phyloP scores from a whole-genome alignment of 495 filamentous ascomycete species.

The Aspergillus steynii region DNA sequence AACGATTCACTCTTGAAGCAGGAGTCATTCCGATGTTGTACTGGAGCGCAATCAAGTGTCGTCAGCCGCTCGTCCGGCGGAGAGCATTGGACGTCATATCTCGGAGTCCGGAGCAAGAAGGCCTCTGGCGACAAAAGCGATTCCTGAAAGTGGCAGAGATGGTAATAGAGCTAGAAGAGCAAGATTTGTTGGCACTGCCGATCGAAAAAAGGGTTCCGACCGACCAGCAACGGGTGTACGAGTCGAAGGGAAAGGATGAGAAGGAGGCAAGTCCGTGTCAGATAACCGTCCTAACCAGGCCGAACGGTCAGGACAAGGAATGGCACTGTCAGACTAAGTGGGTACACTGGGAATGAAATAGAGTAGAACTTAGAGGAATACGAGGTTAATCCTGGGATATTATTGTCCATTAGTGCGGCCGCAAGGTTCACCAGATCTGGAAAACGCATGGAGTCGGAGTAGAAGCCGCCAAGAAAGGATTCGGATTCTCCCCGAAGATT shows the following conservation, averaged over 20 bases:
- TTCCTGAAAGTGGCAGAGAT: constrained; percentile 6
- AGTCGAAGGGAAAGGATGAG: background rate
- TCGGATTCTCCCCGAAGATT: too few relatives aligned
- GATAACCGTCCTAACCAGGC: constrained; percentile 10
- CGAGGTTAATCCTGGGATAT: background rate
- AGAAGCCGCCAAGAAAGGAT: too few relatives aligned
- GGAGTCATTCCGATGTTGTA: constrained; percentile 21
- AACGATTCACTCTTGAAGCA: constrained; percentile 22
- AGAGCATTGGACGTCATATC: constrained; percentile 14
- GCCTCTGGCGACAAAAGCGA: constrained; percentile 16
- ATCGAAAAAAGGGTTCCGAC: constrained; percentile 16
- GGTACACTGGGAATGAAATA: background rate
- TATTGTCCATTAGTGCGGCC: background rate
- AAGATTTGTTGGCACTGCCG: constrained; percentile 3
- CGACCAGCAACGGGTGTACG: constrained; percentile 9
- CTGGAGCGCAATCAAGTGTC: constrained; percentile 20
- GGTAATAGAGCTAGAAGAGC: constrained; percentile 24
- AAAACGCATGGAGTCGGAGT: background rate
- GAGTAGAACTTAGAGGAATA: background rate
- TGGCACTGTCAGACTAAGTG: background rate
- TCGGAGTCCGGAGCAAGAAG: constrained; percentile 15
- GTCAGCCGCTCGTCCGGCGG: constrained; percentile 23
- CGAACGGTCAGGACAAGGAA: constrained; percentile 7
- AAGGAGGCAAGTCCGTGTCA: background rate
- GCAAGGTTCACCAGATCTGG: background rate